phyloP scores from a whole-genome alignment of 2,329 filamentous ascomycete genomes.

The Amesomyces nigricolor region DNA sequence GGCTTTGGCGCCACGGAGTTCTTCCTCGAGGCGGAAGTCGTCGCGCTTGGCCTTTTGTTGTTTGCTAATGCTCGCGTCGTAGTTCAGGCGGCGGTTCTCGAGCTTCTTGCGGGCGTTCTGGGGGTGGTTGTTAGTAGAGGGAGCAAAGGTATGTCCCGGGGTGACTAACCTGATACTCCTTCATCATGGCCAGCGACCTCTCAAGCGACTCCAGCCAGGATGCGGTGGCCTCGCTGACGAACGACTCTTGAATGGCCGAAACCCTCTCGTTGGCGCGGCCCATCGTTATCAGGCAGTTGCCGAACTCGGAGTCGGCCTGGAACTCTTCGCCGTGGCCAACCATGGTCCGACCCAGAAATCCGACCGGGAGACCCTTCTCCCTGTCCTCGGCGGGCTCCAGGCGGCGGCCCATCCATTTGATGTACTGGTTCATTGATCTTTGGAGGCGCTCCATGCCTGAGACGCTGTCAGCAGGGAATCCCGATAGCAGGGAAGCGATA shows the following conservation, averaged over 20 bases:
- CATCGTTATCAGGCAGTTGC: conserved; percentile 73
- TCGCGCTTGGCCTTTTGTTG: conserved; percentile 92
- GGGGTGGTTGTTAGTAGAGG: conserved; percentile 15
- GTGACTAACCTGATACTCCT: conserved; percentile 79
- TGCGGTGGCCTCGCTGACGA: conserved; percentile 68
- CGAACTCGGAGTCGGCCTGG: conserved; percentile 83
- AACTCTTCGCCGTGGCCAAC: conserved; percentile 87
- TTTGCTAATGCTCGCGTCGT: conserved; percentile 83
- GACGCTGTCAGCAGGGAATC: conserved; percentile 3
- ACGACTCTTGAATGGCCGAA: conserved; percentile 77
- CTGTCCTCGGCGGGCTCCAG: conserved; percentile 75
- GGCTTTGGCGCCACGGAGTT: conserved; percentile 81
- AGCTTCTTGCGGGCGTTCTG: conserved; percentile 86
- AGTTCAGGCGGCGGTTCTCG: conserved; percentile 80
- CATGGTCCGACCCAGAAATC: conserved; percentile 79
- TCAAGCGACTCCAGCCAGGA: conserved; percentile 92
- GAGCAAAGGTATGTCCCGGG: neutral
- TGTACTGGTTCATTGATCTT: conserved; percentile 74
- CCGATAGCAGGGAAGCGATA: neutral
- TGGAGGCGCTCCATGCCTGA: conserved; percentile 87
- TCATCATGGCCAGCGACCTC: conserved; percentile 86
- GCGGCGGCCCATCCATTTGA: conserved; percentile 82
- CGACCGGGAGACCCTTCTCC: conserved; percentile 77
- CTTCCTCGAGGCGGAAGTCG: conserved; percentile 88
- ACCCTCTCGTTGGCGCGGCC: conserved; percentile 85